Evolutionary conservation across 73 alveolate species (phyloP).

Genomic region (Stentor coeruleus): DNA sequence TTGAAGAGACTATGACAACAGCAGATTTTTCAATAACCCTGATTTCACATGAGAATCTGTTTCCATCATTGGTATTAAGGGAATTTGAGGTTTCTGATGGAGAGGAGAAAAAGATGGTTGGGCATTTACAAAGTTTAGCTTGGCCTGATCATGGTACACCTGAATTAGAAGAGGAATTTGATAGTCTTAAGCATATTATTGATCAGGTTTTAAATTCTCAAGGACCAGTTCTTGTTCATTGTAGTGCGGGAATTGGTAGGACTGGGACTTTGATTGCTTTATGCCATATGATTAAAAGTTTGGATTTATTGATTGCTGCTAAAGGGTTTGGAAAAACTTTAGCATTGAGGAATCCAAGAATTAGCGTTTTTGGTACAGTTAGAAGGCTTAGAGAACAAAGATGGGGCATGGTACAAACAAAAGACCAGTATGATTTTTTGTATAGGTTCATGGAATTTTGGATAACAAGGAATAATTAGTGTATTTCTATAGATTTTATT

Average conservation of each 20-base stretch:
- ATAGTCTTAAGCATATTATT: slow-evolving; percentile 51
- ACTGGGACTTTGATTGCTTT: slow-evolving; percentile 82
- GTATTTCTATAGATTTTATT: no score
- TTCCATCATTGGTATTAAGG: slow-evolving; percentile 53
- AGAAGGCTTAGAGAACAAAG: slow-evolving; percentile 87
- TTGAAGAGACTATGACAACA: slow-evolving; percentile 37
- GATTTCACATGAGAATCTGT: slow-evolving; percentile 45
- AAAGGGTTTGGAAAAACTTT: background rate
- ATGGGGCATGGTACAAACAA: slow-evolving; percentile 67
- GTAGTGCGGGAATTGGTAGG: slow-evolving; percentile 92
- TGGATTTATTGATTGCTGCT: background rate
- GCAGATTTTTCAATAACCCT: slow-evolving; percentile 41
- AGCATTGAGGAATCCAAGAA: slow-evolving; percentile 37
- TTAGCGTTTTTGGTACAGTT: slow-evolving; percentile 69
- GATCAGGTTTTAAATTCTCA: slow-evolving; percentile 34
- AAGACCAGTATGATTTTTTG: slow-evolving; percentile 65
- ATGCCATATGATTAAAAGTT: slow-evolving; percentile 19
- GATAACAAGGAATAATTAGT: slow-evolving; percentile 33
- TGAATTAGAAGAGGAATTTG: slow-evolving; percentile 49
- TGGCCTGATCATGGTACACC: slow-evolving; percentile 94
- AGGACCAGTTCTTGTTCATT: slow-evolving; percentile 67
- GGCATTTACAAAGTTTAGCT: slow-evolving; percentile 62
- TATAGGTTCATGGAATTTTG: slow-evolving; percentile 49
- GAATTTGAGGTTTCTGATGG: slow-evolving; percentile 39
- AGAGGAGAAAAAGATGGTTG: slow-evolving; percentile 47